Conservation (phyloP, 331 rosid genomes). For the Rhamnella rubrinervis region DNA sequence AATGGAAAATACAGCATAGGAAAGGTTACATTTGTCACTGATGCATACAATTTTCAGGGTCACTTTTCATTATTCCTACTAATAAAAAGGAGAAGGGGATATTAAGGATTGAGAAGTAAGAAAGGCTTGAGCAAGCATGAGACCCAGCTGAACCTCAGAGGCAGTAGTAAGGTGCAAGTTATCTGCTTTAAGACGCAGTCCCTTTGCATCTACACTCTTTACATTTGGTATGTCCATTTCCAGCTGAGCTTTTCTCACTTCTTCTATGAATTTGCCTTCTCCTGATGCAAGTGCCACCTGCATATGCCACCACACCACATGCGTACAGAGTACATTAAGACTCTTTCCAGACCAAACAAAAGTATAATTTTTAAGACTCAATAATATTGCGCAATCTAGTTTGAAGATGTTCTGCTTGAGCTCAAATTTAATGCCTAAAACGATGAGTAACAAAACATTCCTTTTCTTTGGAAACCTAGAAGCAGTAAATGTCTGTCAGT, state of each 20-base stretch:
- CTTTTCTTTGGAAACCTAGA: too few species aligned
- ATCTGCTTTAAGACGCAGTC: conserved; percentile 46
- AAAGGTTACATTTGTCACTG: too few species aligned
- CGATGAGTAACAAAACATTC: too few species aligned
- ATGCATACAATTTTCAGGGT: too few species aligned
- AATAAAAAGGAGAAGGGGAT: background rate
- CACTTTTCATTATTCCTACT: too few species aligned
- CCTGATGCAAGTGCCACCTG: conserved; percentile 71
- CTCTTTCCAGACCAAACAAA: too few species aligned
- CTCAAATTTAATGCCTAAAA: too few species aligned
- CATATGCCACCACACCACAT: background rate
- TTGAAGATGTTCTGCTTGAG: too few species aligned
- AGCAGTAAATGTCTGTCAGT: too few species aligned
- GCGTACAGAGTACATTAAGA: too few species aligned
- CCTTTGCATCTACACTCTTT: conserved; percentile 56
- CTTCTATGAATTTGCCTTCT: conserved; percentile 52
- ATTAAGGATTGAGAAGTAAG: conserved; percentile 7
- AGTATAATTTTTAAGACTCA: too few species aligned
- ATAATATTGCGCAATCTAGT: too few species aligned
- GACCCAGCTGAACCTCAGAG: conserved; percentile 56
- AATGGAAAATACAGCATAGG: background rate
- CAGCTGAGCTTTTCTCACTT: conserved; percentile 55
- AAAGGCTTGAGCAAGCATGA: conserved; percentile 46
- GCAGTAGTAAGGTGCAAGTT: conserved; percentile 59
- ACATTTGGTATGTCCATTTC: conserved; percentile 39